phyloP scores from a whole-genome alignment of 169 alveolate genomes.

The Ichthyophthirius multifiliis region DNA sequence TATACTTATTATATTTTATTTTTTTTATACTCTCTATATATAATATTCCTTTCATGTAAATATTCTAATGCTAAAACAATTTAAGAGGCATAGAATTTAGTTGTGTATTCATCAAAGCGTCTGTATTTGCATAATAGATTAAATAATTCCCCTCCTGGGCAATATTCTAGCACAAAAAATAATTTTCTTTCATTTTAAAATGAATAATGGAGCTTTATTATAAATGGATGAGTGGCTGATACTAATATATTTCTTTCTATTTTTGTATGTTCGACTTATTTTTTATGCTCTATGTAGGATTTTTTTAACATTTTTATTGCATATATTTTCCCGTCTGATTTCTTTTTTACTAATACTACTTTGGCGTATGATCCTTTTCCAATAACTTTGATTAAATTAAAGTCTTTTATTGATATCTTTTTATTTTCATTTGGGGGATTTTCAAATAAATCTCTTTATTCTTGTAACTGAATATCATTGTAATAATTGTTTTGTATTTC shows the following conservation, averaged over 20 bases:
- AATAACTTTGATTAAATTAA: constrained; percentile 48
- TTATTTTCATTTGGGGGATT: background rate
- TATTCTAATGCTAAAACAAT: constrained; percentile 74
- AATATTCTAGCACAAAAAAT: constrained; percentile 78
- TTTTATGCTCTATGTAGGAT: constrained; percentile 20
- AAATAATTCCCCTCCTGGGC: constrained; percentile 84
- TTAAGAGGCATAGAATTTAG: constrained; percentile 77
- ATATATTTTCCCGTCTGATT: constrained; percentile 30
- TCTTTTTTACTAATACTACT: constrained; percentile 66
- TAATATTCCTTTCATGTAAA: constrained; percentile 57
- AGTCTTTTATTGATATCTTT: constrained; percentile 47
- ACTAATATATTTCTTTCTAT: constrained; percentile 73
- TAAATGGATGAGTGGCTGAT: constrained; percentile 68
- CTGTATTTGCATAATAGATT: constrained; percentile 32
- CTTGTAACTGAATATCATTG: no score
- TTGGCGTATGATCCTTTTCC: constrained; percentile 83
- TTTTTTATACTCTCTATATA: constrained; percentile 46
- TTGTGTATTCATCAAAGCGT: constrained; percentile 49
- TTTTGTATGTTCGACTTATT: constrained; percentile 37
- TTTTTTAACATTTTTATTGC: constrained; percentile 47
- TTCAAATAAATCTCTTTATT: no score
- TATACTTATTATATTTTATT: no score
- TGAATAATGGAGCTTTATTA: constrained; percentile 71
- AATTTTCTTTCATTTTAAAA: constrained; percentile 71
- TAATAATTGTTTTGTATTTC: no score